Percentiles rank a stretch among this genome's conserved stretches.
phyloP scores from a whole-genome alignment of 2,329 filamentous ascomycete species.

The Cordyceps cicadae region DNA sequence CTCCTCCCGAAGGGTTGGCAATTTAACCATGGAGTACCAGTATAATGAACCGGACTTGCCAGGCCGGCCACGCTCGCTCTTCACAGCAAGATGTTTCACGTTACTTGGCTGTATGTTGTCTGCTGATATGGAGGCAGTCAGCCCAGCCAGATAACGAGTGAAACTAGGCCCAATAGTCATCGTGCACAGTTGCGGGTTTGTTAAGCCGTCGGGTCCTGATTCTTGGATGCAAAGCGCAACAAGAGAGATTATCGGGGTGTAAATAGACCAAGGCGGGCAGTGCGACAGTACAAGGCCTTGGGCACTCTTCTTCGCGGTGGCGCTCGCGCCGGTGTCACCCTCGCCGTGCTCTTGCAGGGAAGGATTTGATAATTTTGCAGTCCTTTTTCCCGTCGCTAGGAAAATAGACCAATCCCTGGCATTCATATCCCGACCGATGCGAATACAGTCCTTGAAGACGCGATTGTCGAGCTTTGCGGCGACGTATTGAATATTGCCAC shows the following conservation, averaged over 20 bases:
- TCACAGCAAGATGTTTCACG: conserved; percentile 26
- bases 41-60: conserved; percentile 29
- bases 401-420: conserved; percentile 49
- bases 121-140: conserved; percentile 27
- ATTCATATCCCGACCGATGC: conserved; percentile 48
- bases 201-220: conserved; percentile 23
- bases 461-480: conserved; percentile 45
- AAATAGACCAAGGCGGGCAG: conserved; percentile 25
- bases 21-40: conserved; percentile 29
- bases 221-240: conserved; percentile 23
- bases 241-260: conserved; percentile 26
- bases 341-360: neutral
- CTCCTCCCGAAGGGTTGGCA: conserved; percentile 16
- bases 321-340: neutral
- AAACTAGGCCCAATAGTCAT: conserved; percentile 29
- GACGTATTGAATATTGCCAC: conserved; percentile 48
- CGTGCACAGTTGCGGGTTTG: conserved; percentile 30
- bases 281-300: conserved; percentile 9
- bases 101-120: conserved; percentile 25
- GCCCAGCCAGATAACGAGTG: conserved; percentile 29
- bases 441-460: conserved; percentile 54
- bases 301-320: conserved; percentile 18
- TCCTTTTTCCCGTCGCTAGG: conserved; percentile 39
- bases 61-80: conserved; percentile 27
- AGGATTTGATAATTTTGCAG: neutral